phyloP scores from a whole-genome alignment of 2,329 filamentous ascomycete genomes.

The Cladosporium sp. region DNA sequence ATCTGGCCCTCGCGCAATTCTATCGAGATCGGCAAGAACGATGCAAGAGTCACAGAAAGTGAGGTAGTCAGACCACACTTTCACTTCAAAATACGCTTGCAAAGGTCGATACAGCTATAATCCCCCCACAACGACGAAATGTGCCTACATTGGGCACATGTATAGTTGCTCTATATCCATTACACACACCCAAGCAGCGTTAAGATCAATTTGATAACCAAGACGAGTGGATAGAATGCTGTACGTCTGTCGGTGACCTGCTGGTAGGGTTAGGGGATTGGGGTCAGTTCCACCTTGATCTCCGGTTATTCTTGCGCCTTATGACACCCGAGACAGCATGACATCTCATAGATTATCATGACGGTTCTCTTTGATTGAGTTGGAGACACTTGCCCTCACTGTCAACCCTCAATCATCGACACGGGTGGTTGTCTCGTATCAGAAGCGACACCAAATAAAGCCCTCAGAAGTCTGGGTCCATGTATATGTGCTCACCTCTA shows the following conservation, averaged over 20 bases:
- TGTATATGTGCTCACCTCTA: no score
- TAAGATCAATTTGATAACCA: background rate
- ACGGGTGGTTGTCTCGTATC: background rate
- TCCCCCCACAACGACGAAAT: background rate
- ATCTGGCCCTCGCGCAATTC: background rate
- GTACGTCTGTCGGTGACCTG: accelerated
- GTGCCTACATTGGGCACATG: background rate
- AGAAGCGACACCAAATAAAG: background rate
- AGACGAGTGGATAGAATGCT: background rate
- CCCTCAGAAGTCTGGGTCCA: background rate
- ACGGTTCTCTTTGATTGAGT: no score
- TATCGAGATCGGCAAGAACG: background rate
- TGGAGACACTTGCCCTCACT: background rate
- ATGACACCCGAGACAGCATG: background rate
- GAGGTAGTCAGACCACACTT: background rate
- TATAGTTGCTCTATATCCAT: background rate
- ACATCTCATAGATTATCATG: background rate
- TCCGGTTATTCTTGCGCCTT: background rate
- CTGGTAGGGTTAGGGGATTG: background rate
- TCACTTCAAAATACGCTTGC: background rate
- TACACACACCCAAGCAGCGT: background rate
- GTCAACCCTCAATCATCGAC: background rate
- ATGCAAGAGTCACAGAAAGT: background rate
- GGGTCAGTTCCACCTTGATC: background rate
- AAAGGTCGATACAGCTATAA: background rate